Evolutionary conservation across 2,329 filamentous ascomycete species (phyloP).

Genomic region (Xylogone sp.): DNA sequence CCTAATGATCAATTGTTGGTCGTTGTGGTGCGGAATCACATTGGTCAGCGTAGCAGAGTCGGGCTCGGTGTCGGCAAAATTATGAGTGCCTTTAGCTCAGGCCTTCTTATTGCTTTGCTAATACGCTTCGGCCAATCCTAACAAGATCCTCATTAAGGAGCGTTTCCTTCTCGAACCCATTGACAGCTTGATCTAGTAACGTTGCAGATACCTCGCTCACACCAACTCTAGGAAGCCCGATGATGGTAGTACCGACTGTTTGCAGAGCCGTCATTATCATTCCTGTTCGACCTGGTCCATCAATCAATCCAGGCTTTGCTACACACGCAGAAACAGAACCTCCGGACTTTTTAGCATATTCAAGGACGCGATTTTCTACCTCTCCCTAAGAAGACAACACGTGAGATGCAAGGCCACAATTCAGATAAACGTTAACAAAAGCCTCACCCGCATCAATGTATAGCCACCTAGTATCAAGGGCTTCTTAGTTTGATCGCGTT

Average conservation of each 20-base stretch:
- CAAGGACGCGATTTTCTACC: conserved; percentile 39
- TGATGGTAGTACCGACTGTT: conserved; percentile 13
- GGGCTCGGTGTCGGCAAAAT: no score
- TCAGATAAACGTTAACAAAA: neutral
- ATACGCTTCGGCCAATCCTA: no score
- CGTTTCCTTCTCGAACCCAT: conserved; percentile 44
- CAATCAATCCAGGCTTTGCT: conserved; percentile 41
- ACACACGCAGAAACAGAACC: conserved; percentile 34
- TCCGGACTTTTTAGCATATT: conserved; percentile 34
- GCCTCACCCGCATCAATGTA: conserved; percentile 45
- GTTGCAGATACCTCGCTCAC: conserved; percentile 36
- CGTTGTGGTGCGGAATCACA: no score
- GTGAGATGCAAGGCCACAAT: no score
- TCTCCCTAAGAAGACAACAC: conserved; percentile 39
- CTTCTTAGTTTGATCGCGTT: conserved; percentile 42
- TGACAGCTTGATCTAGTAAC: conserved; percentile 39
- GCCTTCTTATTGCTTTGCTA: no score
- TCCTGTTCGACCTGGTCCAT: conserved; percentile 17
- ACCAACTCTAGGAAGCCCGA: conserved; percentile 31
- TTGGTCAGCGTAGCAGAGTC: no score
- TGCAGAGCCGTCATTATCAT: conserved; percentile 17
- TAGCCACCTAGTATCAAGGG: conserved; percentile 37
- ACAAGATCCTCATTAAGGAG: conserved; percentile 39
- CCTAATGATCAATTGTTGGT: no score
- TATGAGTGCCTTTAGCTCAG: no score